These are phyloP conservation scores for Amanita polypyramis DNA, from an alignment of 768 basidiomycete species.

Conservation along the genomic window DNA sequence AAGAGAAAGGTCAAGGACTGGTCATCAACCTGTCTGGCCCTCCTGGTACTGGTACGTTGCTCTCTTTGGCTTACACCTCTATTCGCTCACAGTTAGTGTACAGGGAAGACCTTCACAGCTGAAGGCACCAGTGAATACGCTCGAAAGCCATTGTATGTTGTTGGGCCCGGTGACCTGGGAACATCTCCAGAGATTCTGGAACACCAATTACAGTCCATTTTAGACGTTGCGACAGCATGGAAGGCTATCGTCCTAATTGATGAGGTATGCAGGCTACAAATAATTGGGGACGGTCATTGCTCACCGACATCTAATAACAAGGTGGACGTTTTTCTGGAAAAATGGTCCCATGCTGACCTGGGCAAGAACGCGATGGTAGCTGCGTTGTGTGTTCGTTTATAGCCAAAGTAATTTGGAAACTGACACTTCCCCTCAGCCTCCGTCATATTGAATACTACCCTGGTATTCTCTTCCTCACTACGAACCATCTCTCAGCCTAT, in stretches of 20 bases:
- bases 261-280: conserved; percentile 20
- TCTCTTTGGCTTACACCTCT: not conserved
- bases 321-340: conserved; percentile 67
- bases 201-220: conserved; percentile 30
- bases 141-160: conserved; percentile 38
- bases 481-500: conserved; percentile 47
- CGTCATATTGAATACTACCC: conserved; percentile 50
- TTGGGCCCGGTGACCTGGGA: conserved; percentile 47
- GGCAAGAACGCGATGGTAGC: conserved; percentile 67
- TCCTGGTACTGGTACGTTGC: conserved; percentile 40
- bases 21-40: conserved; percentile 49
- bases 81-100: not conserved
- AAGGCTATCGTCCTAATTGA: conserved; percentile 50
- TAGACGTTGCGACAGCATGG: conserved; percentile 48
- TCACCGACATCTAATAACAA: conserved; percentile 12
- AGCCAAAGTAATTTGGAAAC: conserved; percentile 8
- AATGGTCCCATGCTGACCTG: conserved; percentile 52
- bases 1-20: conserved; percentile 53
- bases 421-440: conserved; percentile 26
- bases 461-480: conserved; percentile 47
- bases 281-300: not conserved
- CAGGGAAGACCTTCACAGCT: conserved; percentile 49
- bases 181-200: conserved; percentile 36
- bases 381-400: conserved; percentile 34
- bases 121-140: conserved; percentile 51